phyloP scores from a whole-genome alignment of 2,329 filamentous ascomycete genomes.

The Torrubiella hemipterigena region DNA sequence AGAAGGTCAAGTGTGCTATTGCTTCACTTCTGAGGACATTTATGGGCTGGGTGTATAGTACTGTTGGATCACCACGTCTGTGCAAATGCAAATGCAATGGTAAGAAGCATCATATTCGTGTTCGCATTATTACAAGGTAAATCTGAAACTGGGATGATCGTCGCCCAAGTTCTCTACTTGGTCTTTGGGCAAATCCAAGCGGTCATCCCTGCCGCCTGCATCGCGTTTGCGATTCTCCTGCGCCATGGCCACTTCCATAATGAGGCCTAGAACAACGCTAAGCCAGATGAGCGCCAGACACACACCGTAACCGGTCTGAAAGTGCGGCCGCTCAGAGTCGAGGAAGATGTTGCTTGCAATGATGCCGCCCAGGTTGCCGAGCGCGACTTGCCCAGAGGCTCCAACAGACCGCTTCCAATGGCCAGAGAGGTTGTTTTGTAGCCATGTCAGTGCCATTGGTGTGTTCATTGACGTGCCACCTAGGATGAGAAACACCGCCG shows the following conservation, averaged over 20 bases:
- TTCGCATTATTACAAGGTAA: constrained; percentile 19
- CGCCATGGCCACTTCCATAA: constrained; percentile 16
- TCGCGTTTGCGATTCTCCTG: constrained; percentile 22
- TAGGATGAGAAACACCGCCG: constrained; percentile 40
- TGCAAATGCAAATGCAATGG: too few species aligned
- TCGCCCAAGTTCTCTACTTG: constrained; percentile 22
- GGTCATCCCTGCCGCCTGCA: constrained; percentile 17
- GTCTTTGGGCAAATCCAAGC: constrained; percentile 16
- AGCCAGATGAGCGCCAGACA: constrained; percentile 35
- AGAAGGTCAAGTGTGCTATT: too few species aligned
- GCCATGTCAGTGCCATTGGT: constrained; percentile 42
- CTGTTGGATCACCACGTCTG: too few species aligned
- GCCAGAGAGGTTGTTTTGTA: constrained; percentile 39
- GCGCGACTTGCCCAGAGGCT: constrained; percentile 32
- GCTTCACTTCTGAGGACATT: too few species aligned
- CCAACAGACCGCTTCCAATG: constrained; percentile 41
- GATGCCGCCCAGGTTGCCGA: constrained; percentile 37
- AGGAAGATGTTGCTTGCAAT: constrained; percentile 40
- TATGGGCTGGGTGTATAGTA: too few species aligned
- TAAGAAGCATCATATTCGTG: too few species aligned
- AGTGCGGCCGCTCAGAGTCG: constrained; percentile 31
- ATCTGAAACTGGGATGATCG: constrained; percentile 22
- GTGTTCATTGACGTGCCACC: constrained; percentile 41
- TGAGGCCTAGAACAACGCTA: constrained; percentile 19
- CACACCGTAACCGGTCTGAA: constrained; percentile 35